Percentiles rank a stretch among this genome's conserved stretches.
phyloP scores from a whole-genome alignment of 2,329 filamentous ascomycete species.

The Hymenoscyphus scutula region DNA sequence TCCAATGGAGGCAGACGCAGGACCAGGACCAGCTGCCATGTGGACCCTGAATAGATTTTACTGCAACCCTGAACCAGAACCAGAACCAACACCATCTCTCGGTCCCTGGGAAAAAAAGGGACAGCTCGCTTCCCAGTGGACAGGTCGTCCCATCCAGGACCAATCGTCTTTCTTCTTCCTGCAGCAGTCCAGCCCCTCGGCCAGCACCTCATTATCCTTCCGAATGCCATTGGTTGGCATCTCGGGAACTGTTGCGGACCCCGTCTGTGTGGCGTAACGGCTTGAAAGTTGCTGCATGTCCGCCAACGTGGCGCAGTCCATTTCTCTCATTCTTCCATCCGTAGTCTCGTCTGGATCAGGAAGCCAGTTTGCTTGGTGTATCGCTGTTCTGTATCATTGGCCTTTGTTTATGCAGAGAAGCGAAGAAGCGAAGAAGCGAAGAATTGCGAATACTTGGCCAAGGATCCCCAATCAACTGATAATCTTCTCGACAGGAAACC shows the following conservation, averaged over 20 bases:
- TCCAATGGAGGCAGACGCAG: too few species aligned
- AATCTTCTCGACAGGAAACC: not conserved
- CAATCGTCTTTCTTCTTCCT: not conserved
- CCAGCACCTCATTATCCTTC: not conserved
- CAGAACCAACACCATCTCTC: too few species aligned
- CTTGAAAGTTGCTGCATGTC: not conserved
- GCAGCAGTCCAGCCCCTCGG: not conserved
- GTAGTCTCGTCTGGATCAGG: not conserved
- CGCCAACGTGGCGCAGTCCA: not conserved
- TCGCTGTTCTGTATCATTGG: not conserved
- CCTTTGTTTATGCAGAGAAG: not conserved
- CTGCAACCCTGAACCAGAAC: too few species aligned
- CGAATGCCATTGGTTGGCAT: not conserved
- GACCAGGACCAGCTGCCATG: not conserved
- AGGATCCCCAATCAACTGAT: not conserved
- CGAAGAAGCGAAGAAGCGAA: not conserved
- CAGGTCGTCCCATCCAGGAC: not conserved
- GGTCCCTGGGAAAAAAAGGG: not conserved
- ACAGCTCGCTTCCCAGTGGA: too few species aligned
- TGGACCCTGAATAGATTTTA: slow-evolving; percentile 4
- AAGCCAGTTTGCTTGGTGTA: not conserved
- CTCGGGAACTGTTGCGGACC: not conserved
- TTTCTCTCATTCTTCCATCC: not conserved
- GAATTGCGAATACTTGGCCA: not conserved
- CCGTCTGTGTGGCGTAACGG: not conserved